These are phyloP conservation scores for Populus simonii DNA, from an alignment of 345 rosid species.

Conservation along the genomic window DNA sequence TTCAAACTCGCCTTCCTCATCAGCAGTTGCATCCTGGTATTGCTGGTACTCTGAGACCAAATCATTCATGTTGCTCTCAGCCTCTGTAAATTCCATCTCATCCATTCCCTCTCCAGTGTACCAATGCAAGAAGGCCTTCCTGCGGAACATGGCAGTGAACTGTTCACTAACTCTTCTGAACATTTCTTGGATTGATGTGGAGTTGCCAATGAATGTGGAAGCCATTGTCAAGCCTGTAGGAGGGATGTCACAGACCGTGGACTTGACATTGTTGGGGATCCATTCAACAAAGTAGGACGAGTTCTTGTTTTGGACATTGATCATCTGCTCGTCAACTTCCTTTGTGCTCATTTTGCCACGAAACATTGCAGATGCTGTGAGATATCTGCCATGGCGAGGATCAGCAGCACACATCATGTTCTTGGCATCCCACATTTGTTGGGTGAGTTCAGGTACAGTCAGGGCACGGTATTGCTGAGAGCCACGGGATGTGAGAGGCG, in stretches of 20 bases:
- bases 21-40: constrained; percentile 80
- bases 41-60: constrained; percentile 78
- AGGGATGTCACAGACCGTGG: constrained; percentile 80
- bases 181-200: constrained; percentile 82
- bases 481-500: constrained; percentile 71
- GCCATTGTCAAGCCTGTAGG: constrained; percentile 78
- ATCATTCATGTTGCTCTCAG: constrained; percentile 81
- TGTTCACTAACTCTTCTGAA: constrained; percentile 80
- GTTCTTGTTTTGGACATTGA: constrained; percentile 80
- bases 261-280: constrained; percentile 82
- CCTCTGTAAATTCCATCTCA: constrained; percentile 84
- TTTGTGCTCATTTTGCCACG: constrained; percentile 88
- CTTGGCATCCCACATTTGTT: constrained; percentile 86
- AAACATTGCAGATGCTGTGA: constrained; percentile 77
- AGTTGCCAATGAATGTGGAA: constrained; percentile 69
- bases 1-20: constrained; percentile 59
- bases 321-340: constrained; percentile 84
- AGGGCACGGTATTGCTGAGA: constrained; percentile 72
- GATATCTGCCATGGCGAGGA: constrained; percentile 69
- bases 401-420: constrained; percentile 84
- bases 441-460: constrained; percentile 78
- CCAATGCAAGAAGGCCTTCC: constrained; percentile 91
- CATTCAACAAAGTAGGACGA: constrained; percentile 80
- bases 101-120: constrained; percentile 86
- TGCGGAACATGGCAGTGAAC: constrained; percentile 85